Conservation (phyloP, 1,284 basidiomycete genomes). For the Ceratobasidium sp. region DNA sequence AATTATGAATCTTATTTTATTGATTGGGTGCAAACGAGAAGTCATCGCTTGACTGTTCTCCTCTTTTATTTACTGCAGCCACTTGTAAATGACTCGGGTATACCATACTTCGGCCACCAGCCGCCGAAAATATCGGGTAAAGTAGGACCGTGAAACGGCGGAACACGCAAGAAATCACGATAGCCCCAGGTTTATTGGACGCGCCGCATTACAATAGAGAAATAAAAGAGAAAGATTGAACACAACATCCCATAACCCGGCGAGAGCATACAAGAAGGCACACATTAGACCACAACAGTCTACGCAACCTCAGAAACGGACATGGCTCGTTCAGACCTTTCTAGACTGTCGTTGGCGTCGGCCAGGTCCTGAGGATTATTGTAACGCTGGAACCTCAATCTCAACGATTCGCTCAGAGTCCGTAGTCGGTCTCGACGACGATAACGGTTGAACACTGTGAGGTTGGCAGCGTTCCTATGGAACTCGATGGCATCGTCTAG, state of each 20-base stretch:
- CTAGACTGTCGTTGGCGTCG: too few relatives aligned
- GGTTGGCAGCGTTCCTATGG: constrained; percentile 11
- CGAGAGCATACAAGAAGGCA: neutral
- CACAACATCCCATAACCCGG: neutral
- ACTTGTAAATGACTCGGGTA: neutral
- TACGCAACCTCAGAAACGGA: too few relatives aligned
- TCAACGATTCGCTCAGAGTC: constrained; percentile 3
- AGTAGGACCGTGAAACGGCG: constrained; percentile 30
- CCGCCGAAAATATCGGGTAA: neutral
- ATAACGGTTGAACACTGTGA: constrained; percentile 9
- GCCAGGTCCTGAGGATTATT: too few relatives aligned
- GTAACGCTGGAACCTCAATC: constrained; percentile 71
- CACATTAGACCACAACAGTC: neutral
- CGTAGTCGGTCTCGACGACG: constrained; percentile 10
- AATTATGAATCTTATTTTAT: constrained; percentile 28
- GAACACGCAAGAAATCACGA: neutral
- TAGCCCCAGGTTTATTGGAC: too few relatives aligned
- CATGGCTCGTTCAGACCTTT: too few relatives aligned
- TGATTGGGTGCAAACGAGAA: neutral
- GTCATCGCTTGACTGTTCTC: neutral
- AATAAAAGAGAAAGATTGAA: neutral
- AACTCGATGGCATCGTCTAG: constrained; percentile 26
- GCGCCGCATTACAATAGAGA: too few relatives aligned
- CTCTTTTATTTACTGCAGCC: too few relatives aligned
- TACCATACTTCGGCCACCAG: neutral